Evolutionary conservation across 208 protist species (phyloP).

Genomic region (Wallacemonas sp.): DNA sequence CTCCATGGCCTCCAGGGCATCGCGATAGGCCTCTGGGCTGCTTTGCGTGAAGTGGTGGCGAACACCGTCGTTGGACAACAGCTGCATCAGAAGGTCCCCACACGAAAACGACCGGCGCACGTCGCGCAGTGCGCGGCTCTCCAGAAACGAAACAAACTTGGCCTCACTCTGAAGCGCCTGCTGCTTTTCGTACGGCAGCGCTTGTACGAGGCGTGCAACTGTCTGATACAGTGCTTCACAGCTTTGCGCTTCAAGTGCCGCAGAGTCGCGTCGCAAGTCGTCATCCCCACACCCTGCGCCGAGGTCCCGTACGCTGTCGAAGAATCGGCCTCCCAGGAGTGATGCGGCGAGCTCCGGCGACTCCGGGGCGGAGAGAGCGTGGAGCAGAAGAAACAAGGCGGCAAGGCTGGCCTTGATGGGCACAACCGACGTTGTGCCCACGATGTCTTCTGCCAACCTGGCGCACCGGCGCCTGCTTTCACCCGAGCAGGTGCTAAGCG

Average conservation of each 20-base stretch:
- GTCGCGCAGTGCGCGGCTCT: not conserved
- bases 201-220: not conserved
- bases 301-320: not conserved
- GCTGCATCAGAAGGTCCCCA: slow-evolving; percentile 2
- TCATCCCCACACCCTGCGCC: too few species aligned
- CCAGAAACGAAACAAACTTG: not conserved
- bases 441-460: not conserved
- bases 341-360: not conserved
- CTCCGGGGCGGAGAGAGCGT: not conserved
- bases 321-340: not conserved
- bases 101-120: slow-evolving; percentile 6
- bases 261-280: too few species aligned
- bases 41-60: not conserved
- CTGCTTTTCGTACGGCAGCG: slow-evolving; percentile 2
- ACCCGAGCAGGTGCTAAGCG: not conserved
- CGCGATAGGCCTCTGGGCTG: slow-evolving; percentile 5
- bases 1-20: slow-evolving; percentile 2
- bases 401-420: slow-evolving; percentile 6
- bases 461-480: not conserved
- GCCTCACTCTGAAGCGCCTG: not conserved
- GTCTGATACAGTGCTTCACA: slow-evolving; percentile 6
- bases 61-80: not conserved
- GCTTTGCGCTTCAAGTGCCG: not conserved
- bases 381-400: not conserved
- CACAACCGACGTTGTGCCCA: not conserved